Evolutionary conservation across 192 early-diverging fungal species (phyloP), one percentile per base, ranked within the genome.

Genomic region (Phycomyces blakesleeanus): DNA sequence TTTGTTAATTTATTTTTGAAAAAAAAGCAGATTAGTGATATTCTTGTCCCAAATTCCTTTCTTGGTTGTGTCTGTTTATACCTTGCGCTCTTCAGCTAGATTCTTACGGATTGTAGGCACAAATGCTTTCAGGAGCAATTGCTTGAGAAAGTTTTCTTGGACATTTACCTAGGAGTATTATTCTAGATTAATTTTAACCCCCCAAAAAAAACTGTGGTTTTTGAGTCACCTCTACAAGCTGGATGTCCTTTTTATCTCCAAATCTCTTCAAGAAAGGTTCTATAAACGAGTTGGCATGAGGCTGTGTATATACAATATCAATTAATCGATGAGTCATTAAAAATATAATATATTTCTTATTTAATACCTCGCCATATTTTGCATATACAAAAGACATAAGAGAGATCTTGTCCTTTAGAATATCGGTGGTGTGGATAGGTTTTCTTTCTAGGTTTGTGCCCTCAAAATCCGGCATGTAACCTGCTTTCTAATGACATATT

Each of bases 381-480:
- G 81, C 76, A 52, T 74, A 75, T 16, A 77, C 76, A 67, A 80
- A 78, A 3, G 81, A 67, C 59, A 83, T 68, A 18, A 83, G 44
- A 54, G 76, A 64, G 27, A 77, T 76, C 52, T 78, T 75, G 21
- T 75, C 75, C 12, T 57, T 44, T 18, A 83, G 44, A 21, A 74
- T 6, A 9, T 83, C 76, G 1, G 78, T 77, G 2, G 78, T 64
- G 20, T 79, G 70, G 0, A 78, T 55, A 0, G 66, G 55, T 15
- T 79, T 63, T 7, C 71, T 64, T 14, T 69, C 71, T 16, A 83
- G 50, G 26, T 77, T 67, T n/a, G 67, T 65, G 12, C 76, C 81
- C 57, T 74, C 70, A 66, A 80, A 80, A 29, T 80, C 73, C 2
- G 81, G 81, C 78, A 83, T 83, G 57, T 79, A 83, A 0, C 77